Percentiles rank a stretch among this genome's conserved stretches.
Conservation (phyloP, 805 yeast species). For the Candida rishiriensis region DNA sequence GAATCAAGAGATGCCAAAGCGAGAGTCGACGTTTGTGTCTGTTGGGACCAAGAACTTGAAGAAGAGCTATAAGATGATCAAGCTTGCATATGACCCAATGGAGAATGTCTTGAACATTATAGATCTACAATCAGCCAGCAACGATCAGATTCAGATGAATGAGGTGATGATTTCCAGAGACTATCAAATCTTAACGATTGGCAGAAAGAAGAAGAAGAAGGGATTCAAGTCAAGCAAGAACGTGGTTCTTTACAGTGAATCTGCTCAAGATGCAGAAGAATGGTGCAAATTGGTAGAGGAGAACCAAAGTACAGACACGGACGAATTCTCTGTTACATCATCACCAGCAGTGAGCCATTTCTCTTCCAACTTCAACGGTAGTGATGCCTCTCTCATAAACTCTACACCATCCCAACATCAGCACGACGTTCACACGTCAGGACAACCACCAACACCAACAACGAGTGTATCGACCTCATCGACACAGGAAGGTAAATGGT, state of each 20-base stretch:
- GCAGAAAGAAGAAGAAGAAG: slow-evolving; percentile 26
- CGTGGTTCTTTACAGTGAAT: slow-evolving; percentile 68
- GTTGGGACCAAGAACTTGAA: slow-evolving; percentile 21
- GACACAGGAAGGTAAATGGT: slow-evolving; percentile 18
- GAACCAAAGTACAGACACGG: slow-evolving; percentile 8
- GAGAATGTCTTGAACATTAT: slow-evolving; percentile 17
- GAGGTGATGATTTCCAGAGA: slow-evolving; percentile 22
- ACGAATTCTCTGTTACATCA: slow-evolving; percentile 12
- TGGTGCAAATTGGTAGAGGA: slow-evolving; percentile 20
- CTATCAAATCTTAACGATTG: slow-evolving; percentile 22
- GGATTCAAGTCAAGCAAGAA: slow-evolving; percentile 28
- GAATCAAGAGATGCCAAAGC: slow-evolving; percentile 20
- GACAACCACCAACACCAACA: slow-evolving; percentile 1
- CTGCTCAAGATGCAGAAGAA: slow-evolving; percentile 51
- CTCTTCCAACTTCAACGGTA: background rate
- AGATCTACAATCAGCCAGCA: slow-evolving; percentile 17
- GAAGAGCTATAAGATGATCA: slow-evolving; percentile 18
- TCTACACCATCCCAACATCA: no score
- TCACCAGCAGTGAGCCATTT: slow-evolving; percentile 10
- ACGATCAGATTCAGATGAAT: slow-evolving; percentile 19
- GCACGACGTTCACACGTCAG: no score
- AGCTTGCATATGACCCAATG: slow-evolving; percentile 18
- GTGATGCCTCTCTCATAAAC: slow-evolving; percentile 6
- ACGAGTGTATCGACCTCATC: slow-evolving; percentile 11
- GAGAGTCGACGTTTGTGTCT: slow-evolving; percentile 24